Evolutionary conservation across 73 alveolate genomes (phyloP).

Genomic region (Paramecium caudatum): DNA sequence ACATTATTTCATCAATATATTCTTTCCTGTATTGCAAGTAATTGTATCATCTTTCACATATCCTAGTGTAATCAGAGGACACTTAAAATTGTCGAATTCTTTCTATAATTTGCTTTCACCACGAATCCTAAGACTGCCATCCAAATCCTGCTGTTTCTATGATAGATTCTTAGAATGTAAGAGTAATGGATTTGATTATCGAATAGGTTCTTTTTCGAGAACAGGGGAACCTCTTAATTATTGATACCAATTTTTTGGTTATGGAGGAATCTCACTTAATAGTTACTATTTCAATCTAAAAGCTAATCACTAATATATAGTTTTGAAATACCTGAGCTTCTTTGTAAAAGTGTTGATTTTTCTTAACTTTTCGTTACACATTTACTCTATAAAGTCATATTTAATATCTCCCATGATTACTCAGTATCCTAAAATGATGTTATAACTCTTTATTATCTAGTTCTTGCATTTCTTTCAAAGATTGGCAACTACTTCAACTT

Average conservation of each 20-base stretch:
- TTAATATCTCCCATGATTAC: neutral
- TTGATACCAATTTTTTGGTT: neutral
- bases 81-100: neutral
- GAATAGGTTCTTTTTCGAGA: no score
- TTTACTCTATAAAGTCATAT: constrained; percentile 2
- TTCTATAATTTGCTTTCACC: neutral
- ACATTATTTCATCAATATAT: no score
- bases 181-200: no score
- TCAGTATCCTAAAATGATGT: neutral
- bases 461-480: constrained; percentile 35
- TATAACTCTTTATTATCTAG: constrained; percentile 45
- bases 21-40: no score
- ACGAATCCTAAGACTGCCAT: neutral
- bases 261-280: neutral
- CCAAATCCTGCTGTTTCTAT: neutral
- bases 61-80: neutral
- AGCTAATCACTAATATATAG: neutral
- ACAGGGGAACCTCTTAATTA: neutral
- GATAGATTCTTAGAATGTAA: neutral
- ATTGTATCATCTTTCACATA: no score
- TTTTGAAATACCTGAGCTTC: neutral
- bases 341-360: neutral
- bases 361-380: constrained; percentile 2
- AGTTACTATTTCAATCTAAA: neutral
- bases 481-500: neutral